These are phyloP conservation scores for Pseudocercospora eumusae DNA, from an alignment of 2,329 filamentous ascomycete genomes.

Conservation along the genomic window DNA sequence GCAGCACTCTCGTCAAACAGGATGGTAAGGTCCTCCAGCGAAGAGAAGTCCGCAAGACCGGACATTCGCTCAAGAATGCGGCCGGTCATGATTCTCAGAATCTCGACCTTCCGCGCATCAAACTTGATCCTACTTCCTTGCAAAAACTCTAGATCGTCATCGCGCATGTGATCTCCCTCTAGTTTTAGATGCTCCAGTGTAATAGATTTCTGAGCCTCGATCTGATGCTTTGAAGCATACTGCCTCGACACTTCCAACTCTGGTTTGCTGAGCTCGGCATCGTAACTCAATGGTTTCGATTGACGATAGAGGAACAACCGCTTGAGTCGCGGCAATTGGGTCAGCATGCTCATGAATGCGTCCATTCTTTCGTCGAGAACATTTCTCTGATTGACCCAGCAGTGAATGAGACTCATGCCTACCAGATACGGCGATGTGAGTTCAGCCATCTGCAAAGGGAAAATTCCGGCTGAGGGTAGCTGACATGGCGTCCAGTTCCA, in stretches of 20 bases:
- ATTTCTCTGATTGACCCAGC: neutral
- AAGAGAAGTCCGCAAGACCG: neutral
- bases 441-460: neutral
- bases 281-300: neutral
- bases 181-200: neutral
- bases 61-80: constrained; percentile 8
- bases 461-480: neutral
- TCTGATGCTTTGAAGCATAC: neutral
- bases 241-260: neutral
- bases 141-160: neutral
- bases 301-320: neutral
- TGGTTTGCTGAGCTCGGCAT: neutral
- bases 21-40: neutral
- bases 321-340: neutral
- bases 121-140: neutral
- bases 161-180: neutral
- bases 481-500: constrained; percentile 9
- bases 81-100: constrained; percentile 5
- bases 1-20: neutral
- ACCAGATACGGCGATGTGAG: neutral
- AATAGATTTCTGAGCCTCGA: neutral
- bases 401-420: neutral
- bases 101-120: constrained; percentile 1
- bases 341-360: neutral
- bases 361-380: constrained; percentile 4